A percentile compares a stretch with the other conserved stretches of the same genome.
Conservation (phyloP, 1,139 yeast genomes). For the Candida sojae region DNA sequence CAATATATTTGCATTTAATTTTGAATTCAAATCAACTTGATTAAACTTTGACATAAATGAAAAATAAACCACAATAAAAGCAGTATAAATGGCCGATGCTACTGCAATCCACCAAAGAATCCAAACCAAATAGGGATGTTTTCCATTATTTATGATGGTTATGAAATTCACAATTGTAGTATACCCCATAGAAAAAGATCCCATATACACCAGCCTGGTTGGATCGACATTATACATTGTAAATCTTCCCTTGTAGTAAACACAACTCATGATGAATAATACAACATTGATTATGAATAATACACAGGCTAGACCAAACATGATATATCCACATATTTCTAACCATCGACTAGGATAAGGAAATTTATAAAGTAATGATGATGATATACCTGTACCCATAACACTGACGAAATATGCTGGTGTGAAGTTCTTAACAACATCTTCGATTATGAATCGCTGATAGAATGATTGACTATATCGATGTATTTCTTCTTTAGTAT, state of each 20-base stretch:
- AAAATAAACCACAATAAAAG: constrained; percentile 55
- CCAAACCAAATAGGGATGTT: constrained; percentile 16
- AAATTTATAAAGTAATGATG: constrained; percentile 58
- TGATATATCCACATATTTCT: constrained; percentile 53
- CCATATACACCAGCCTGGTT: constrained; percentile 60
- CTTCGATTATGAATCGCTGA: constrained; percentile 13
- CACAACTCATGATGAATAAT: constrained; percentile 24
- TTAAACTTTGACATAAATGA: constrained; percentile 37
- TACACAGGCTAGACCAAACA: constrained; percentile 54
- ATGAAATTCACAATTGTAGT: constrained; percentile 64
- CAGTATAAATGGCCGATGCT: constrained; percentile 51
- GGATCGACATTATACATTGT: constrained; percentile 44
- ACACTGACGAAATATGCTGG: constrained; percentile 70
- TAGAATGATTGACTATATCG: constrained; percentile 7
- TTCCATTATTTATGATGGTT: constrained; percentile 33
- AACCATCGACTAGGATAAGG: constrained; percentile 71
- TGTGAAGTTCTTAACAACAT: constrained; percentile 35
- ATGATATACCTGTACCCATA: constrained; percentile 86
- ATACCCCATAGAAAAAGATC: constrained; percentile 79
- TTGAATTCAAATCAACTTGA: constrained; percentile 19
- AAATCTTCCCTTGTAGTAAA: constrained; percentile 36
- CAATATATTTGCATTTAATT: constrained; percentile 46
- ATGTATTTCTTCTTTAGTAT: constrained; percentile 2
- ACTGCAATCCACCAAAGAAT: constrained; percentile 35
- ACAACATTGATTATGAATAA: constrained; percentile 41